Evolutionary conservation across 2,329 filamentous ascomycete genomes (phyloP).

Genomic region (Myriosclerotinia duriaeana): DNA sequence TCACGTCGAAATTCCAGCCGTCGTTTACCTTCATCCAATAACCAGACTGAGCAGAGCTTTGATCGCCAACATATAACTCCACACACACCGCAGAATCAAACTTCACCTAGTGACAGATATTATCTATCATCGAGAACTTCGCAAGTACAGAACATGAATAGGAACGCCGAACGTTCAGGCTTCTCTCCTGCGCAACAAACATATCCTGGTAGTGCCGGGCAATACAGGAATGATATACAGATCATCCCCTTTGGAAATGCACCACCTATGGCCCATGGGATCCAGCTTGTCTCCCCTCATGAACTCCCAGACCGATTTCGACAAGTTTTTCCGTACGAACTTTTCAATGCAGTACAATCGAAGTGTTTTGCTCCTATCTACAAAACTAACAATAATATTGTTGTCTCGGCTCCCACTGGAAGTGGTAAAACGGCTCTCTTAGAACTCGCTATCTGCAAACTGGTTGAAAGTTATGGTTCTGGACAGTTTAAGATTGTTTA

Average conservation of each 20-base stretch:
- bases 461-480: slow-evolving; percentile 56
- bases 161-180: background rate
- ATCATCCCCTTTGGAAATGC: slow-evolving; percentile 33
- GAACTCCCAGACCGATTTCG: slow-evolving; percentile 69
- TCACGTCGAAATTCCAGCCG: slow-evolving; percentile 31
- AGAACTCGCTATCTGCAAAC: slow-evolving; percentile 76
- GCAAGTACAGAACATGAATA: slow-evolving; percentile 8
- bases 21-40: background rate
- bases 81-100: slow-evolving; percentile 19
- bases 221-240: slow-evolving; percentile 17
- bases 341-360: slow-evolving; percentile 82
- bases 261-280: slow-evolving; percentile 47
- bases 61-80: background rate
- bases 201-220: background rate
- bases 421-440: slow-evolving; percentile 82
- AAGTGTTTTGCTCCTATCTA: slow-evolving; percentile 71
- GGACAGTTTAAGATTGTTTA: slow-evolving; percentile 79
- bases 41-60: background rate
- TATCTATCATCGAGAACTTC: background rate
- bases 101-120: slow-evolving; percentile 7
- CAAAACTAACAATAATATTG: slow-evolving; percentile 69
- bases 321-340: slow-evolving; percentile 67
- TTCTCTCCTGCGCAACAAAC: background rate
- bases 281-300: slow-evolving; percentile 57
- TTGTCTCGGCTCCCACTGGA: slow-evolving; percentile 78